Evolutionary conservation across 2,329 filamentous ascomycete species (phyloP), one percentile per base, ranked within the genome.

Genomic region (Ampelomyces quisqualis): DNA sequence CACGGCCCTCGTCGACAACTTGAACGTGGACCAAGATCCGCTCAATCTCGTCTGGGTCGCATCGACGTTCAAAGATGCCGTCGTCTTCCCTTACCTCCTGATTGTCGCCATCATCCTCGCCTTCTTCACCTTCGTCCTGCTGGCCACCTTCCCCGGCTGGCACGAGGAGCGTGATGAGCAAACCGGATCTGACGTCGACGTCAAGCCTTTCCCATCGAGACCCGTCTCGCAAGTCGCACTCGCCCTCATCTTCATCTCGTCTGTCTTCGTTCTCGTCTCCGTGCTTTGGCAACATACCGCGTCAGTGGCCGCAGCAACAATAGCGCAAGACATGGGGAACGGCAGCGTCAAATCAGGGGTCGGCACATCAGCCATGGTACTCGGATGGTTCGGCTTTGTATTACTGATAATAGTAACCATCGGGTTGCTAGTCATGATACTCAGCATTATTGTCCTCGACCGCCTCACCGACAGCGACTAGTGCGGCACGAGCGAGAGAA

Each of bases 31-130:
- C 63, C 88, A 96, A 70, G 93, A 98, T 72, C 93, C 93, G 26
- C 77, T 98, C 63, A 98, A 98, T 70, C 75, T 98, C 61, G 90
- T 98, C 60, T 98, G 91, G 93, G 81, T 98, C 40, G 91, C 93
- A 17, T 85, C 86, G 57, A 95, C 95, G 54, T 98, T 98, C 75
- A 97, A 97, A 71, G 90, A 97, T 70, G 91, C 90, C 72, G 93
- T 98, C 67, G 91, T 98, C 30, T 98, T 98, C 67, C 93, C 93
- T 7, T 98, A 97, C 65, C 75, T 98, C 14, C 85, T 98, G 86
- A 98, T 98, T 75, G 90, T 98, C 63, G 93, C 93, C 64, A 90
- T 97, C 65, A 88, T 98, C 68, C 90, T 98, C 63, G 90, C 93
- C 57, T 97, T 97, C 73, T 79, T 97, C 70, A 95, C 90, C 69